Evolutionary conservation across 495 filamentous ascomycete species (phyloP), one percentile per base, ranked within the genome.

Genomic region (Cryomyces antarcticus): DNA sequence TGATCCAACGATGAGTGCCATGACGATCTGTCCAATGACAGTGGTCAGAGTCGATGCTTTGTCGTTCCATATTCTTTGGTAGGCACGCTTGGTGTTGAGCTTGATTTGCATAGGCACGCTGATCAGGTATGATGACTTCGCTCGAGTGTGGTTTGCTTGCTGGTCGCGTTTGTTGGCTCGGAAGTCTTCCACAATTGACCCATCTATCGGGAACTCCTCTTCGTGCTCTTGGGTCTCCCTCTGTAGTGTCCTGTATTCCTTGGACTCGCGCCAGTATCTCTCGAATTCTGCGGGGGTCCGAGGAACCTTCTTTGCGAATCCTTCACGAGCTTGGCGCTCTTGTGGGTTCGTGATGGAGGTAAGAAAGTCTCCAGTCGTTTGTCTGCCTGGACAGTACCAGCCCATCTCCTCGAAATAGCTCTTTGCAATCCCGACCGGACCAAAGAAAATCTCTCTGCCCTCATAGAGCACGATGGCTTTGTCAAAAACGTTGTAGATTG

Each of bases 161-260:
- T 36, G 29, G 11, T 68, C 72, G 37, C 66, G 63, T 39, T 73
- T 74, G 40, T 77, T 80, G 42, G 52, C 31, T 30, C 44, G 40
- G 31, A 51, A 39, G 6, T 31, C 42, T 28, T 49, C 31, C 36
- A 51, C 67, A 37, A 76, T 70, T 11, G 67, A 66, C 5, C 78
- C 78, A 44, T 75, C 71, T 42, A 78, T 53, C 0, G 80, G 77
- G 43, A 72, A 75, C 31, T 65, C 52, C 29, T 54, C 41, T 45
- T 85, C 75, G 58, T 80, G 86, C 27, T 68, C 59, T 31, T 82
- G 76, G 37, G 89, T 84, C 41, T 87, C 78, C 12, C 50, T 57
- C 47, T 82, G 63, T 7, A 93, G 70, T 31, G 65, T 58, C 43
- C 64, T 58, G 44, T 78, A 71, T 34, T 83, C 75, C n/a, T 66